These are phyloP conservation scores for Penicillium sp. DNA, from an alignment of 2,329 filamentous ascomycete genomes.

Conservation along the genomic window DNA sequence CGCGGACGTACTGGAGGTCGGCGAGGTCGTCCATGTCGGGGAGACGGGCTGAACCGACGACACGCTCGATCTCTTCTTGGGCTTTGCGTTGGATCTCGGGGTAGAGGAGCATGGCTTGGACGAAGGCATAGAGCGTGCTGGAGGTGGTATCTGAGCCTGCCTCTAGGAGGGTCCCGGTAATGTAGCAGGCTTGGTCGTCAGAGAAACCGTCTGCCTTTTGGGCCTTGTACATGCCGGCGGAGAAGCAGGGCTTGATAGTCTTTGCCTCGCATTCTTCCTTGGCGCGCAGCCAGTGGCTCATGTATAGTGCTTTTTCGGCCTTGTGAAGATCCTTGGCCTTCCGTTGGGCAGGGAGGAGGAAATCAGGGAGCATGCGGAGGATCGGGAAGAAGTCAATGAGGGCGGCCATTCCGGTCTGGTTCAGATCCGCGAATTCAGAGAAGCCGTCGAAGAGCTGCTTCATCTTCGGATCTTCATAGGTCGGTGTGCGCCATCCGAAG, in stretches of 20 bases:
- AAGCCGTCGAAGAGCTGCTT: conserved; percentile 45
- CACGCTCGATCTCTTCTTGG: conserved; percentile 37
- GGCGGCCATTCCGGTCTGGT: conserved; percentile 42
- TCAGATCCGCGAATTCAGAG: conserved; percentile 43
- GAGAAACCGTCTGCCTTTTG: conserved; percentile 34
- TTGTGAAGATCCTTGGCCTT: conserved; percentile 45
- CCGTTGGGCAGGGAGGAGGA: conserved; percentile 33
- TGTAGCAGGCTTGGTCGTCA: conserved; percentile 36
- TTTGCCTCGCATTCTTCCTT: conserved; percentile 35
- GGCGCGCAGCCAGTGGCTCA: conserved; percentile 42
- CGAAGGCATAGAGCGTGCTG: conserved; percentile 47
- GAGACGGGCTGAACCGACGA: conserved; percentile 30
- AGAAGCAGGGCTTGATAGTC: conserved; percentile 32
- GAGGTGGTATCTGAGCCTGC: conserved; percentile 52
- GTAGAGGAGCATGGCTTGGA: conserved; percentile 49
- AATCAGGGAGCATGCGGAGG: conserved; percentile 46
- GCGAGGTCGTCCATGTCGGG: conserved; percentile 34
- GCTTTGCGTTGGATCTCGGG: conserved; percentile 44
- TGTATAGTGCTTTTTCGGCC: conserved; percentile 44
- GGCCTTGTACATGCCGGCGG: conserved; percentile 23
- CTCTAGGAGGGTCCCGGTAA: conserved; percentile 34
- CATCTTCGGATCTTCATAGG: conserved; percentile 43
- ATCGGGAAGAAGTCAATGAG: conserved; percentile 49
- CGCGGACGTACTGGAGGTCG: conserved; percentile 34
- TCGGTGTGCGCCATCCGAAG: conserved; percentile 47